Evolutionary conservation across 2,329 filamentous ascomycete genomes (phyloP).

Genomic region (Microdochium trichocladiopsis): DNA sequence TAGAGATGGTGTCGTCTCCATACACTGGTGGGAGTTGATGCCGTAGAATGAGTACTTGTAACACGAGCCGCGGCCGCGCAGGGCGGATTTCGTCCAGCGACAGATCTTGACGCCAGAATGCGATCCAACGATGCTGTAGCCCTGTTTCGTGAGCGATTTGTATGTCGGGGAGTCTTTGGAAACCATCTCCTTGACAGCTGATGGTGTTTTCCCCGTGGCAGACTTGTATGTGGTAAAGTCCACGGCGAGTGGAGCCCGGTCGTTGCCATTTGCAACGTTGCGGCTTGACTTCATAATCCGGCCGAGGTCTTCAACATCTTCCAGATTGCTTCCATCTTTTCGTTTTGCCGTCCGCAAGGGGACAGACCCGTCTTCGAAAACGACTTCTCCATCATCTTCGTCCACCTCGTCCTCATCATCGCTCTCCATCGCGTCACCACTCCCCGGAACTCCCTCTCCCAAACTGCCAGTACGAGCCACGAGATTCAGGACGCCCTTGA

Average conservation of each 20-base stretch:
- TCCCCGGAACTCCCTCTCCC: conserved; percentile 65
- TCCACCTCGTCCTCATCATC: conserved; percentile 66
- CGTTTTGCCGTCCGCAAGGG: conserved; percentile 32
- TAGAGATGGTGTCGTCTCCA: conserved; percentile 94
- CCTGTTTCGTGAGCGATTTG: conserved; percentile 85
- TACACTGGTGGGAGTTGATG: conserved; percentile 92
- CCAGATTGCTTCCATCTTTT: conserved; percentile 41
- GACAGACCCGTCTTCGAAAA: conserved; percentile 40
- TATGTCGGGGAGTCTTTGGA: conserved; percentile 86
- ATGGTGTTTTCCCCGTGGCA: conserved; percentile 36
- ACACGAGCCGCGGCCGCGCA: conserved; percentile 87
- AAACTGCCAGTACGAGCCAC: conserved; percentile 53
- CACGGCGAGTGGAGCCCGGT: conserved; percentile 56
- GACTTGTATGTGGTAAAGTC: conserved; percentile 75
- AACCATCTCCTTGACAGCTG: conserved; percentile 81
- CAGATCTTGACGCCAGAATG: conserved; percentile 98
- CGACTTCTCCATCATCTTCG: conserved; percentile 44
- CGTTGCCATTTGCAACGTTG: conserved; percentile 18
- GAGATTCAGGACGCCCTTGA: conserved; percentile 62
- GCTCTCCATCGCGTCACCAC: conserved; percentile 78
- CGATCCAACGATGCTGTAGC: conserved; percentile 89
- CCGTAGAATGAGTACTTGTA: conserved; percentile 99
- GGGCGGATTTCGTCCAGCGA: conserved; percentile 95
- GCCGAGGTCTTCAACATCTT: conserved; percentile 82
- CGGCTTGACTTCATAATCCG: conserved; percentile 48